These are phyloP conservation scores for Aspergillus piperis DNA, from an alignment of 2,329 filamentous ascomycete species.

Conservation along the genomic window DNA sequence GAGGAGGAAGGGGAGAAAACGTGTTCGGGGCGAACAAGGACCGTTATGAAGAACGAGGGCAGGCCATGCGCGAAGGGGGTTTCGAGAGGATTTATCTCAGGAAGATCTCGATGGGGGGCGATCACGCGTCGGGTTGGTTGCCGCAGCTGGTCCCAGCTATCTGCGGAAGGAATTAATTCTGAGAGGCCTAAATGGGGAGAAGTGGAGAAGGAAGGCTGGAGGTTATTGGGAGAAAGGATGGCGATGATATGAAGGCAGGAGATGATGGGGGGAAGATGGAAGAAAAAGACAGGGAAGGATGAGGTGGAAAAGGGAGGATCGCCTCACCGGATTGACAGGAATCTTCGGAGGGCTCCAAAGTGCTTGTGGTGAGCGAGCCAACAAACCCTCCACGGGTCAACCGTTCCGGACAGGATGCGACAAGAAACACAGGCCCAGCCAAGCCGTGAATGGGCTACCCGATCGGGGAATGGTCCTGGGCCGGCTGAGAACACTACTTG, in stretches of 20 bases:
- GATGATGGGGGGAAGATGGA: slow-evolving; percentile 12
- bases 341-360: slow-evolving; percentile 20
- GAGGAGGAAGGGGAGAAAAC: slow-evolving; percentile 4
- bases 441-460: slow-evolving; percentile 7
- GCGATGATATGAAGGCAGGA: slow-evolving; percentile 10
- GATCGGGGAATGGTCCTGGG: slow-evolving; percentile 2
- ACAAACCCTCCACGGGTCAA: slow-evolving; percentile 20
- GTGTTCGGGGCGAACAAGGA: slow-evolving; percentile 17
- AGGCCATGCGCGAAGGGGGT: slow-evolving; percentile 20
- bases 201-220: slow-evolving; percentile 11
- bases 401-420: slow-evolving; percentile 14
- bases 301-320: slow-evolving; percentile 14
- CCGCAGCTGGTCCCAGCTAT: slow-evolving; percentile 13
- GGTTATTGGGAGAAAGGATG: slow-evolving; percentile 13
- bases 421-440: slow-evolving; percentile 11
- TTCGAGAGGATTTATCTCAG: slow-evolving; percentile 12
- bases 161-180: slow-evolving; percentile 18
- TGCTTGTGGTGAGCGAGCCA: slow-evolving; percentile 21
- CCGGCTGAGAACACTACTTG: background rate
- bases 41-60: slow-evolving; percentile 13
- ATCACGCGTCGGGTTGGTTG: slow-evolving; percentile 22
- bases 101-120: slow-evolving; percentile 14
- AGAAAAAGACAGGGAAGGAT: slow-evolving; percentile 6
- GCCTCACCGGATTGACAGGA: slow-evolving; percentile 21
- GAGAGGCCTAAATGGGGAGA: slow-evolving; percentile 11